Evolutionary conservation across 306 rosid species (phyloP).

Genomic region (Parietaria judaica): DNA sequence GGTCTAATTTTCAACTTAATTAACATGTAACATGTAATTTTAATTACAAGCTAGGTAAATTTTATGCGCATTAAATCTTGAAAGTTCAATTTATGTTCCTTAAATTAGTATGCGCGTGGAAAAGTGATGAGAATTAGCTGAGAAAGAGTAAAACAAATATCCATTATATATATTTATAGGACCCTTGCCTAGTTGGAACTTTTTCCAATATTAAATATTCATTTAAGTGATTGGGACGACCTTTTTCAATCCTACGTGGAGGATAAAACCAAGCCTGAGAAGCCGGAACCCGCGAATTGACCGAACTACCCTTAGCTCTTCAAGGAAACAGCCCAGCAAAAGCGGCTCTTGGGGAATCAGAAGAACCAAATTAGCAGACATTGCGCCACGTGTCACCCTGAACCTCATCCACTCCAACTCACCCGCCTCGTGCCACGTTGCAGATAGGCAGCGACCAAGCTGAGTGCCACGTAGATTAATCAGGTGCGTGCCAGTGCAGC

Average conservation of each 20-base stretch:
- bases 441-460: background rate
- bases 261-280: background rate
- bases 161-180: background rate
- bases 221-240: background rate
- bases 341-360: background rate
- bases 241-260: constrained; percentile 3
- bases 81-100: too few relatives aligned
- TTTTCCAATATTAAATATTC: background rate
- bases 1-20: too few relatives aligned
- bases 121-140: background rate
- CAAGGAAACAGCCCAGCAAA: background rate
- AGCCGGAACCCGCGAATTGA: background rate
- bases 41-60: too few relatives aligned
- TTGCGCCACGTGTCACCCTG: constrained; percentile 2
- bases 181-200: constrained; percentile 4
- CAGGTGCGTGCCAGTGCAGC: background rate
- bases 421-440: background rate
- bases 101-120: constrained; percentile 4
- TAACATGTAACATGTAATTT: too few relatives aligned
- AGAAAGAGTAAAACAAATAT: background rate
- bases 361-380: constrained; percentile 3
- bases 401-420: constrained; percentile 6
- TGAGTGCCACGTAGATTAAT: background rate
- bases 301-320: background rate
- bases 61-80: too few relatives aligned